Base-by-base conservation (phyloP, 106 monocot genomes). In the Apostasia shenzhenica region DNA sequence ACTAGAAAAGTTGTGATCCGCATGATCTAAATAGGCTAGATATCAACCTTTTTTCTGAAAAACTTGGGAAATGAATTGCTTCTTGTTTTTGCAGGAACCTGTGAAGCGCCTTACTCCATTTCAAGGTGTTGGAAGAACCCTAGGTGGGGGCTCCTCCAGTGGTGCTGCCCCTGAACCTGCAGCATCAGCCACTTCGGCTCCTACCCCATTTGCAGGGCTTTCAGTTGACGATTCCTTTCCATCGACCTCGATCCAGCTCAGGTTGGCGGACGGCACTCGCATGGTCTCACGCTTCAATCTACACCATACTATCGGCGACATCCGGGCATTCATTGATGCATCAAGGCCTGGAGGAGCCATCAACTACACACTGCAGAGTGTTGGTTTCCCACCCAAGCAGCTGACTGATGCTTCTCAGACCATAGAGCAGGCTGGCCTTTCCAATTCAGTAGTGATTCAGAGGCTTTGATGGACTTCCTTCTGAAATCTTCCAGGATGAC, bases 381-480 rank as follows among this genome's bases (percentile, higher is more conserved):
- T 89, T 40, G 89, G 82, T 38, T 95, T 95, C 67, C 95, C 91
- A 45, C 95, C 95, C 8, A 86, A 86, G 73, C 76, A 74, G 59
- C 86, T 95, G n/a, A 75, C 76, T 63, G 92, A 95, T 73, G 14
- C 14, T 0, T 43, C 68, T 37, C 78, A 72, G 71, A 89, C 89
- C 1, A 92, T 95, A 8, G 84, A 81, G 52, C 76, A 92, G 75
- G 92, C 83, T 2, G 92, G 92, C 47, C 76, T 95, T 38, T 84
- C 89, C 68, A 92, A 89, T 75, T 95, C 92, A 2, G 95, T 95
- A 49, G 79, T 95, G 14, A 92, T 92, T 71, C 95, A 92, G 75
- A 89, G 75, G 57, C 56, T 78, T n/a, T 95, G 8, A 62, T 62
- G 61, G 40, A 42, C 61, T 59, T 6, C 6, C 6, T 37, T 59